These are phyloP conservation scores for Raffaelea albimanens DNA, from an alignment of 2,329 filamentous ascomycete species.

Conservation along the genomic window DNA sequence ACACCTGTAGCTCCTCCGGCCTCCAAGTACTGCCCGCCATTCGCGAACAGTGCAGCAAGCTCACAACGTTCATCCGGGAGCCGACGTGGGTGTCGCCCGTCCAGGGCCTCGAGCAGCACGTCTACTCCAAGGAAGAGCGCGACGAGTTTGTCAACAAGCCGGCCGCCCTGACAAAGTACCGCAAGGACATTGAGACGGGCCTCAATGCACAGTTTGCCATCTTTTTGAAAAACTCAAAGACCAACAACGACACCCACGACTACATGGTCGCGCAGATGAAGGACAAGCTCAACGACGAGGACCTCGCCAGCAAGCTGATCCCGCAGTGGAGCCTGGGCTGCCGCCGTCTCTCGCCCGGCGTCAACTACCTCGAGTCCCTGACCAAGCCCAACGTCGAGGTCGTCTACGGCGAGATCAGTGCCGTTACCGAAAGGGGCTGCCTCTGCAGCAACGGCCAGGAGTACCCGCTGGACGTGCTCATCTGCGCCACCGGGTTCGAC, in stretches of 20 bases:
- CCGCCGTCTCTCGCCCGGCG: conserved; percentile 31
- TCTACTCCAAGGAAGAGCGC: conserved; percentile 12
- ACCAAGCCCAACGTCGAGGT: conserved; percentile 33
- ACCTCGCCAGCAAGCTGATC: conserved; percentile 27
- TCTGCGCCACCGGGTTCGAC: conserved; percentile 31
- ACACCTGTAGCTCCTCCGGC: conserved; percentile 15
- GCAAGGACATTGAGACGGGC: conserved; percentile 10
- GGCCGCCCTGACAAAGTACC: conserved; percentile 8
- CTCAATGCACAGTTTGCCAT: conserved; percentile 10
- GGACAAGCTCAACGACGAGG: conserved; percentile 20
- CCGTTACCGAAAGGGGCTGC: conserved; percentile 21
- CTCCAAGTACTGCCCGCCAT: conserved; percentile 21
- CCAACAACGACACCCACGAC: conserved; percentile 25
- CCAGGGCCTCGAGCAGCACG: conserved; percentile 9
- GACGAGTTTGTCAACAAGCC: conserved; percentile 10
- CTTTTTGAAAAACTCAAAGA: conserved; percentile 7
- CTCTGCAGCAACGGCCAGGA: conserved; percentile 19
- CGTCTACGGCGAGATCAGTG: conserved; percentile 24
- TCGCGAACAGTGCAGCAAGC: conserved; percentile 10
- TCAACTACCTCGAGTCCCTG: conserved; percentile 32
- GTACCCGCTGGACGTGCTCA: conserved; percentile 18
- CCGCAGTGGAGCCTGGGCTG: conserved; percentile 34
- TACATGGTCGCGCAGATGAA: conserved; percentile 31
- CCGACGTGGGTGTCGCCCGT: conserved; percentile 13
- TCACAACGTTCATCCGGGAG: conserved; percentile 12